phyloP scores from a whole-genome alignment of 2,329 filamentous ascomycete species.

The Mycosphaerelloides madeirae region DNA sequence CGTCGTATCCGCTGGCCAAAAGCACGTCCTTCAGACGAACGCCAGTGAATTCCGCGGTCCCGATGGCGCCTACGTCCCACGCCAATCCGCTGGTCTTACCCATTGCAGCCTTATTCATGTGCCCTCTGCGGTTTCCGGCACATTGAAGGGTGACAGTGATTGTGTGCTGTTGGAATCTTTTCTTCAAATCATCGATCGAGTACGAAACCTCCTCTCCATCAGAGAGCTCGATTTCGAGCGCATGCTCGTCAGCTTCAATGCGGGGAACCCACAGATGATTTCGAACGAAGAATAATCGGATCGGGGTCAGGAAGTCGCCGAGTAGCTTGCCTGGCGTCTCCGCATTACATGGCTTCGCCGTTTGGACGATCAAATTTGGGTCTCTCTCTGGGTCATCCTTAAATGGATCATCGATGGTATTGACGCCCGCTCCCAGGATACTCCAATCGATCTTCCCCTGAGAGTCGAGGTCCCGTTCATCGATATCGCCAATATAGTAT shows the following conservation, averaged over 20 bases:
- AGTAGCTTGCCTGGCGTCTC: slow-evolving; percentile 53
- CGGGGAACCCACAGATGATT: slow-evolving; percentile 60
- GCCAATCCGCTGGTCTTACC: slow-evolving; percentile 53
- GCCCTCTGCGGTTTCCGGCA: slow-evolving; percentile 53
- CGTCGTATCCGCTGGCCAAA: slow-evolving; percentile 50
- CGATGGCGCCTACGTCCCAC: slow-evolving; percentile 57
- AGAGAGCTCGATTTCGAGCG: slow-evolving; percentile 52
- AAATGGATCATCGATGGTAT: slow-evolving; percentile 59
- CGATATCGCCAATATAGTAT: slow-evolving; percentile 59
- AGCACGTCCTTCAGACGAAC: slow-evolving; percentile 54
- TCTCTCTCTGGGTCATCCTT: slow-evolving; percentile 51
- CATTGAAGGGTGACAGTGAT: slow-evolving; percentile 57
- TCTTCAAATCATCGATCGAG: slow-evolving; percentile 51
- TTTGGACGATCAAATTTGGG: slow-evolving; percentile 48
- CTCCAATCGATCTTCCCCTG: slow-evolving; percentile 39
- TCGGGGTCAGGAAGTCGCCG: slow-evolving; percentile 51
- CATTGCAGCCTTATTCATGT: slow-evolving; percentile 48
- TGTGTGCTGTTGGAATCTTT: slow-evolving; percentile 47
- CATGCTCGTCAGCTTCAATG: slow-evolving; percentile 42
- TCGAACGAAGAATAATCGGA: slow-evolving; percentile 55
- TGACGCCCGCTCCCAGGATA: slow-evolving; percentile 16
- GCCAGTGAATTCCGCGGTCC: slow-evolving; percentile 57
- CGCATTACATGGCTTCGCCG: slow-evolving; percentile 56
- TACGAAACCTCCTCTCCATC: slow-evolving; percentile 53
- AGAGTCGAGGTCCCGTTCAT: slow-evolving; percentile 55